Evolutionary conservation across 345 rosid genomes (phyloP), one percentile per base, ranked within the genome.

Genomic region (Gossypium rotundifolium): DNA sequence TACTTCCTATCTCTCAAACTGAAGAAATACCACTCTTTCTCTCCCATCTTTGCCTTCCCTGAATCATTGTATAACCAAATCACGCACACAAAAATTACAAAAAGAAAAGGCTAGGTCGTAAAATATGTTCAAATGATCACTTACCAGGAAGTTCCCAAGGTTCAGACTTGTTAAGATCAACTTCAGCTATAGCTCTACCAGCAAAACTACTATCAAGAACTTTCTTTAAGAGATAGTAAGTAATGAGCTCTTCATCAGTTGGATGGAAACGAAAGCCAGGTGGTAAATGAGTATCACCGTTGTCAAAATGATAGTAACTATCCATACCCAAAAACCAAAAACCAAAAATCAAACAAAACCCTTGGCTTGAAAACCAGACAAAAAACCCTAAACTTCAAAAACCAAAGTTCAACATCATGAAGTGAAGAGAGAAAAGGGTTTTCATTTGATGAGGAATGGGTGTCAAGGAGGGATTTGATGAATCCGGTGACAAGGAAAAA

Each of bases 81-180:
- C 40, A 33, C 7, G 1, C 40, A 5, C 7, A 33, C 40, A 0
- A 1, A 33, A 11, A 9, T 9, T 17, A 23, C 2, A 23, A 49
- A 14, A 48, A 51, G 27, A 69, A 17, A 18, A 60, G 69, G 5
- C 4, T 57, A 57, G 8, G 14, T 14, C 5, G 16, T 1, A 9
- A 40, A 55, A 46, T 10, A 23, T 10, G 57, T 54, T 57, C 10
- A 6, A 0, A 46, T 46, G 48, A 9, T 42, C 16, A 33, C 11
- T 79, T 86, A 92, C 97, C 94, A 20, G 98, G 98, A 76, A 94
- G 96, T 69, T 94, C 96, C 98, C 98, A 94, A 1, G 98, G 98
- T 81, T 94, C 97, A 44, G 92, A 94, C 81, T 92, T 94, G 93
- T 94, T 92, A 60, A 94, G 97, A 74, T 94, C 96, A 57, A 90